phyloP scores from a whole-genome alignment of 164 flowering plant genomes.

The Macadamia integrifolia region DNA sequence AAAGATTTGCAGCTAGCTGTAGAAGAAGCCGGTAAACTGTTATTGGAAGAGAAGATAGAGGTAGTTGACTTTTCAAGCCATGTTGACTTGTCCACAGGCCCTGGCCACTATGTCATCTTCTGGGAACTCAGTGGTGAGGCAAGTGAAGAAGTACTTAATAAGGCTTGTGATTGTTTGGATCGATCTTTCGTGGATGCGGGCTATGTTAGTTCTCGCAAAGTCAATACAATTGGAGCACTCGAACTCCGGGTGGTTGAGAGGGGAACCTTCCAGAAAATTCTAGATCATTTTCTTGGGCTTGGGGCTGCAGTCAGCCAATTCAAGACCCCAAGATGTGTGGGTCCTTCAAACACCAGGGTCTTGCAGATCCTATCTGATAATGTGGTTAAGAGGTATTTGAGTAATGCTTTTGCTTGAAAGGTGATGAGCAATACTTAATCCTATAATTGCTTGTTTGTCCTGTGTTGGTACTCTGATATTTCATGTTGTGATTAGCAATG shows the following conservation, averaged over 20 bases:
- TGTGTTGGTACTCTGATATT: no score
- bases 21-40: slow-evolving; percentile 47
- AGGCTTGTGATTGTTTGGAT: slow-evolving; percentile 76
- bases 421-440: no score
- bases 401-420: slow-evolving; percentile 49
- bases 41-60: slow-evolving; percentile 56
- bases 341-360: slow-evolving; percentile 37
- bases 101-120: slow-evolving; percentile 83
- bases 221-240: slow-evolving; percentile 57
- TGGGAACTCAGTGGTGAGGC: slow-evolving; percentile 75
- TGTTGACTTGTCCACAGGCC: slow-evolving; percentile 51
- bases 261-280: slow-evolving; percentile 75
- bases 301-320: slow-evolving; percentile 86
- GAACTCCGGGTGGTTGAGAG: slow-evolving; percentile 61
- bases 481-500: no score
- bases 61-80: slow-evolving; percentile 75
- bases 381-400: slow-evolving; percentile 50
- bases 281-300: slow-evolving; percentile 49
- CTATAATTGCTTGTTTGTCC: not conserved
- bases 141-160: slow-evolving; percentile 39
- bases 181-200: slow-evolving; percentile 71
- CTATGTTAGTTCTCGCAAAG: slow-evolving; percentile 65
- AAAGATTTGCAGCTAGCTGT: slow-evolving; percentile 78
- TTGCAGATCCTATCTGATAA: slow-evolving; percentile 54
- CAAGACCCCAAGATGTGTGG: slow-evolving; percentile 77